Conservation (phyloP, 2,329 filamentous ascomycete genomes). For the Emergomyces pasteurianus region DNA sequence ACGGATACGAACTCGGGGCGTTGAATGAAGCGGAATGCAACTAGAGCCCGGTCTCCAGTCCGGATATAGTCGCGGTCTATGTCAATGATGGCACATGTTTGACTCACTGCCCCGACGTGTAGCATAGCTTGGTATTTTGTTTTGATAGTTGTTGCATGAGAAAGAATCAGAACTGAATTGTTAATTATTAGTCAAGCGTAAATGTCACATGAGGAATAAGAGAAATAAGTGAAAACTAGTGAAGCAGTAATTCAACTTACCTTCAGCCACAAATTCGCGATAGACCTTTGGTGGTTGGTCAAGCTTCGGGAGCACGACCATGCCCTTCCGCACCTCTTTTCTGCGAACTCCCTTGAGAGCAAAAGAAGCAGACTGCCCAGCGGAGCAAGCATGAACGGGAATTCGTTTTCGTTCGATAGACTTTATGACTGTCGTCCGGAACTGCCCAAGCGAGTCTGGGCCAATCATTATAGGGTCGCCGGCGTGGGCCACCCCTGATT, state of each 20-base stretch:
- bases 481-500: constrained; percentile 72
- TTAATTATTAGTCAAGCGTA: constrained; percentile 3
- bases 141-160: constrained; percentile 93
- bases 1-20: constrained; percentile 82
- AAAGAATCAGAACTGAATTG: constrained; percentile 68
- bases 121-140: constrained; percentile 97
- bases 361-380: constrained; percentile 86
- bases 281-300: constrained; percentile 65
- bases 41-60: constrained; percentile 84
- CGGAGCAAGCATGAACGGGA: constrained; percentile 71
- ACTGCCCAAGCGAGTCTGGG: constrained; percentile 81
- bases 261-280: constrained; percentile 66
- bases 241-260: constrained; percentile 24
- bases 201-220: neutral
- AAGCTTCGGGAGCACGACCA: constrained; percentile 83
- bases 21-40: constrained; percentile 91
- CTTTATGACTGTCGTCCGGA: constrained; percentile 72
- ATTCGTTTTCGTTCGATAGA: constrained; percentile 94
- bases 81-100: constrained; percentile 95
- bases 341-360: constrained; percentile 76
- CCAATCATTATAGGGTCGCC: constrained; percentile 86
- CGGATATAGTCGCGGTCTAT: constrained; percentile 93
- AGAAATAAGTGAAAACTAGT: neutral
- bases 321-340: constrained; percentile 92
- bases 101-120: constrained; percentile 85